Evolutionary conservation across 2,329 filamentous ascomycete species (phyloP), one percentile per base, ranked within the genome.

Genomic region (Iodosphaeria phyllophila): DNA sequence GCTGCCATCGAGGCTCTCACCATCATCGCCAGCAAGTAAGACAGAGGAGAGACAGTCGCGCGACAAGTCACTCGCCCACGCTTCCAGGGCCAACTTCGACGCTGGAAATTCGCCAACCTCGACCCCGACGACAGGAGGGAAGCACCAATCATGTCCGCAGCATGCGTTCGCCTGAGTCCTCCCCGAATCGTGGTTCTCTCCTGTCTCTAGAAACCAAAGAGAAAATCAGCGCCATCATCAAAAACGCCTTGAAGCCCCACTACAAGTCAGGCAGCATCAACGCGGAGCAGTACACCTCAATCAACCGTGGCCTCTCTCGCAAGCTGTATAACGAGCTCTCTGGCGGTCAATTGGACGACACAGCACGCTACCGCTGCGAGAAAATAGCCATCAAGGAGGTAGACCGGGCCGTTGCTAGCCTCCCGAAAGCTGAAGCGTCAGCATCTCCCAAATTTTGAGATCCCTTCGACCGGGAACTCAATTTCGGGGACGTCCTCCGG

Each of bases 251-350:
- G 21, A 78, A 79, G 37, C 82, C 84, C 16, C 67, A 82, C 35
- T 95, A 86, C 58, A 66, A 73, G 32, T 74, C 74, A 20, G 74
- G 76, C 37, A 67, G 74, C 33, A 64, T 95, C 32, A 82, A 74
- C 11, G 79, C 83, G 36, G 79, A 92, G 30, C 76, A 93, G 48
- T 98, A 92, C 47, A 86, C 80, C 3, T 70, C 71, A 28, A 92
- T 95, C 50, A 95, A 95, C 44, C 74, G 83, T 32, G 74, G 77
- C 31, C 73, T 95, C 17, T 93, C 82, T 20, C 74, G 82, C 29
- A 78, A 75, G 52, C 58, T 98, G 30, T 98, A 98, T 50, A 82
- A 71, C 34, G 64, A 70, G 32, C 58, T 67, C 22, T 55, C 56
- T 23, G 54, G 60, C 31, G 51, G 59, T 12, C 50, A 57, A 13